Evolutionary conservation across 345 rosid species (phyloP).

Genomic region (Gossypium thurberi): DNA sequence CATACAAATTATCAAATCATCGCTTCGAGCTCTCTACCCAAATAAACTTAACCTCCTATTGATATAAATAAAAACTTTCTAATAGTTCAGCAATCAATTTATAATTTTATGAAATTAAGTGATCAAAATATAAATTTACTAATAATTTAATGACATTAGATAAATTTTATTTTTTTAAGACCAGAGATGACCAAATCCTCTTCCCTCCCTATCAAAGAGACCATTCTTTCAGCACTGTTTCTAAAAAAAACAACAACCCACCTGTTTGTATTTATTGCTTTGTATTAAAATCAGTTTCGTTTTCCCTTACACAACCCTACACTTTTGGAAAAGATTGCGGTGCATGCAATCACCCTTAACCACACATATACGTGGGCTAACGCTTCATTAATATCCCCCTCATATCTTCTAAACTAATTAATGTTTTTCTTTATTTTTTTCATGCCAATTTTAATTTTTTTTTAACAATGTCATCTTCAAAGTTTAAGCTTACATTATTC

Average conservation of each 20-base stretch:
- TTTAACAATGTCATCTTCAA: fast-evolving
- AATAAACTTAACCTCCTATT: no score
- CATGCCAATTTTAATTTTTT: no score
- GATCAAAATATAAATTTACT: neutral
- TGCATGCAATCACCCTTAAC: neutral
- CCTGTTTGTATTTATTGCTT: constrained; percentile 2
- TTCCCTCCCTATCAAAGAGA: neutral
- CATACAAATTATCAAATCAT: no score
- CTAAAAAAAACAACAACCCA: constrained; percentile 10
- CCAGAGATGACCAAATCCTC: neutral
- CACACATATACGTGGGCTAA: neutral
- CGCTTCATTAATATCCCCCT: neutral
- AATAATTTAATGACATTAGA: no score
- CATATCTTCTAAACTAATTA: neutral
- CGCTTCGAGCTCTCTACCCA: no score
- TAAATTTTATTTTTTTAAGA: neutral
- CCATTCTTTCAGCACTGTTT: constrained; percentile 8
- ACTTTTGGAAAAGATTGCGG: neutral
- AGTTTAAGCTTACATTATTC: no score
- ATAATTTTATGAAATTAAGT: no score
- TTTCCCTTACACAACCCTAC: constrained; percentile 13
- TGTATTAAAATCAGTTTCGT: constrained; percentile 20
- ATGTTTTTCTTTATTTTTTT: no score
- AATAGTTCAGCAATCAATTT: no score
- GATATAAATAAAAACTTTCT: no score